Conservation (phyloP, 371 early-diverging fungal genomes). For the Gilbertella persicaria region DNA sequence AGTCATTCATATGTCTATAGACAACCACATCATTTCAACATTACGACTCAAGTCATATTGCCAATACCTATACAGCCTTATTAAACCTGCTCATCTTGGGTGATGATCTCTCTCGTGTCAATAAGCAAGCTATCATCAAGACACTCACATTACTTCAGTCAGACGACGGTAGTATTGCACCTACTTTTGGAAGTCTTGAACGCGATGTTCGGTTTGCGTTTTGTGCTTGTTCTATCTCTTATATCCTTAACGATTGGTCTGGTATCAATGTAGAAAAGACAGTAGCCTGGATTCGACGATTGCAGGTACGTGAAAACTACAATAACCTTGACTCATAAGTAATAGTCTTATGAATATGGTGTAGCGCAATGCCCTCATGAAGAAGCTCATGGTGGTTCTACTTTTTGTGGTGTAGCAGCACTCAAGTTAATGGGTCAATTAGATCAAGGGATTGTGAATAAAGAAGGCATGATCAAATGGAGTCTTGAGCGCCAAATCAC, state of each 20-base stretch:
- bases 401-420: conserved; percentile 90
- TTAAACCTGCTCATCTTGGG: conserved; percentile 77
- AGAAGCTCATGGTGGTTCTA: conserved; percentile 93
- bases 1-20: conserved; percentile 9
- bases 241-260: conserved; percentile 86
- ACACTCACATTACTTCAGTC: conserved; percentile 70
- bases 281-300: conserved; percentile 63
- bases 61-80: conserved; percentile 94
- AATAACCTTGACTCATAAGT: background rate
- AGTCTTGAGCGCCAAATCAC: conserved; percentile 70
- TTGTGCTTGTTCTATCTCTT: conserved; percentile 85
- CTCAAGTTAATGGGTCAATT: conserved; percentile 72
- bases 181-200: conserved; percentile 68
- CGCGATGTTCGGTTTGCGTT: conserved; percentile 89
- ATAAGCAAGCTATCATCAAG: conserved; percentile 64
- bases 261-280: conserved; percentile 71
- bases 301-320: conserved; percentile 48
- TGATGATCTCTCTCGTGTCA: conserved; percentile 87
- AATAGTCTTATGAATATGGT: conserved; percentile 77
- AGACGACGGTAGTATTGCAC: conserved; percentile 75
- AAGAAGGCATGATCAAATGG: conserved; percentile 75
- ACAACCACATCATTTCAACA: conserved; percentile 31
- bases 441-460: conserved; percentile 60
- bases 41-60: conserved; percentile 73
- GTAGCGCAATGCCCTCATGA: conserved; percentile 77